Base-by-base conservation (phyloP, 768 basidiomycete species). In the Lactifluus piperatus region DNA sequence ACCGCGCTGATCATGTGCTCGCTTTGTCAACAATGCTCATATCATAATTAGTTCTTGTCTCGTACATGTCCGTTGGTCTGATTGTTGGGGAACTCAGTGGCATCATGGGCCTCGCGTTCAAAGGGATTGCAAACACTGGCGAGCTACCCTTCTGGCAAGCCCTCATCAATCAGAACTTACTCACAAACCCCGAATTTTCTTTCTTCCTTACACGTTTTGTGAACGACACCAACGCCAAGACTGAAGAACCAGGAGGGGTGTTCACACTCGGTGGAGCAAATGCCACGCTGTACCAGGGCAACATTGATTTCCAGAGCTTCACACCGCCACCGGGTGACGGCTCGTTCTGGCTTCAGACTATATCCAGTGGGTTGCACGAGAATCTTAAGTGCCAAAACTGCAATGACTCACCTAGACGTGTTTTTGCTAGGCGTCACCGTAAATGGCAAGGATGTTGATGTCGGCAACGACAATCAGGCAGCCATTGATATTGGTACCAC, bases 401-500 rank as follows among this genome's bases (percentile, higher is more conserved):
- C 22, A 10, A 41, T 11, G 39, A 44, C 34, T 29, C 37, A 46
- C n/a, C n/a, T 41, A 49, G 34, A 49, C 41, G 41, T 47, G 7
- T 39, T 20, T 39, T 18, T 30, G 10, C 63, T n/a, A 89, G 87
- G 68, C 26, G 57, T 91, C 5, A 85, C 80, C 1, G 80, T 90
- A 5, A 78, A 85, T 62, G 82, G 84, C 2, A 71, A 76, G 1
- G 57, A 69, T 0, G 69, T 88, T 11, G 50, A 68, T 0, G 66
- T 87, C 13, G 79, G 78, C 24, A 54, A 64, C 29, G 54, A 71
- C 0, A 74, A 83, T 0, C 68, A 85, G 11, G 79, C 86, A 14
- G 94, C 93, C 9, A 97, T 98, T 58, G 95, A 98, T 68, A 97
- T 93, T 1, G 94, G 94, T 27, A 97, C 95, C 0, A 95, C 94